Evolutionary conservation across 1,284 basidiomycete genomes (phyloP).

Genomic region (Microbotryomycetes sp.): DNA sequence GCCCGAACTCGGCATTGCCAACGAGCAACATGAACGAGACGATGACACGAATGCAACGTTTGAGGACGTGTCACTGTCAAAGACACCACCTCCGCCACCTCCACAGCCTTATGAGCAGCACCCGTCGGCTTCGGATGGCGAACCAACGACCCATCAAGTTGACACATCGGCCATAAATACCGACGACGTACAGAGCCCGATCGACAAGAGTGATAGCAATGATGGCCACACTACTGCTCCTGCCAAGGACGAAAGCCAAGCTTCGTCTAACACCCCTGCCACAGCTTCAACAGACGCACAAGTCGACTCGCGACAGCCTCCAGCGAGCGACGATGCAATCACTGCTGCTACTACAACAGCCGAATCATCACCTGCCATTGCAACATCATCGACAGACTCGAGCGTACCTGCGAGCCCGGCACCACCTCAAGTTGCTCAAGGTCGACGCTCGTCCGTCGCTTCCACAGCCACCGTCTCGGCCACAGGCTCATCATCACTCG

Average conservation of each 20-base stretch:
- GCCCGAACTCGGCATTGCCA: background rate
- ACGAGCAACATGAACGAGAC: background rate
- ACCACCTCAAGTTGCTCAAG: slow-evolving; percentile 1
- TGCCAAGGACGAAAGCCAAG: too few relatives aligned
- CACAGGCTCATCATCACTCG: slow-evolving; percentile 31
- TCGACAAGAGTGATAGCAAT: too few relatives aligned
- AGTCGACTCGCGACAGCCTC: background rate
- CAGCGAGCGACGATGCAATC: background rate
- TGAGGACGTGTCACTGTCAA: background rate
- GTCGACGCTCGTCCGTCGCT: slow-evolving; percentile 27
- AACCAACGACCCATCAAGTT: too few relatives aligned
- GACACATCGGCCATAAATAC: too few relatives aligned
- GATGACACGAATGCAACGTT: background rate
- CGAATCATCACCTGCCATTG: slow-evolving; percentile 1
- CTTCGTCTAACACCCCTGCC: background rate
- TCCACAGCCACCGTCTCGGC: slow-evolving; percentile 29
- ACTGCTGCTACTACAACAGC: background rate
- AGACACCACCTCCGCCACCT: background rate
- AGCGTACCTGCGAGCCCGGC: background rate
- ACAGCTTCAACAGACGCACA: background rate
- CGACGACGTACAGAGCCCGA: too few relatives aligned
- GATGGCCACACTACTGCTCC: too few relatives aligned
- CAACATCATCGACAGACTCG: background rate
- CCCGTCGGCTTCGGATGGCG: background rate
- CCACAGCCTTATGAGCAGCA: background rate